Evolutionary conservation across 2,329 filamentous ascomycete genomes (phyloP).

Genomic region (Zelopaecilomyces penicillatus): DNA sequence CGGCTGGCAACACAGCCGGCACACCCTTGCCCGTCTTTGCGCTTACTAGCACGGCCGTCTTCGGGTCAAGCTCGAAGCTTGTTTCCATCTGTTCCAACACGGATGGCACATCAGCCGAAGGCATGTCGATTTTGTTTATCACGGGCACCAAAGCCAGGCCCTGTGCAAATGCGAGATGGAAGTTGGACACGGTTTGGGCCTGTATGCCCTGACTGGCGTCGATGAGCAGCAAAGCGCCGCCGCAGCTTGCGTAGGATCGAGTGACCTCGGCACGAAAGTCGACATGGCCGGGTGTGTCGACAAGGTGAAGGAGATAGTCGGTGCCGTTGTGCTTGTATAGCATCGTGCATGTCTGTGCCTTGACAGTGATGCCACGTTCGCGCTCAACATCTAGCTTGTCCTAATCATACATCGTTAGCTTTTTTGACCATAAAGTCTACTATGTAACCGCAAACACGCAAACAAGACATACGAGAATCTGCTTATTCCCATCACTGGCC

Average conservation of each 20-base stretch:
- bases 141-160: slow-evolving; percentile 81
- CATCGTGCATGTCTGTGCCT: slow-evolving; percentile 98
- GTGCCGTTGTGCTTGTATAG: slow-evolving; percentile 77
- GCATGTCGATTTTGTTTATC: slow-evolving; percentile 93
- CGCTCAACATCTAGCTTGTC: slow-evolving; percentile 96
- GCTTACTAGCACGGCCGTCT: slow-evolving; percentile 64
- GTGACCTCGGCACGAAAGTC: slow-evolving; percentile 97
- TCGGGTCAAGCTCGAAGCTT: slow-evolving; percentile 79
- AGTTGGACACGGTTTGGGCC: slow-evolving; percentile 97
- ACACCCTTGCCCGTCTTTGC: slow-evolving; percentile 94
- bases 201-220: slow-evolving; percentile 96
- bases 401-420: slow-evolving; percentile 15
- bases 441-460: too few species aligned
- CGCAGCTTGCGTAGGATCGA: slow-evolving; percentile 90
- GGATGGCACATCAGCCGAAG: slow-evolving; percentile 76
- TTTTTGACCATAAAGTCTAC: too few species aligned
- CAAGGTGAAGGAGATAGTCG: slow-evolving; percentile 89
- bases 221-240: slow-evolving; percentile 83
- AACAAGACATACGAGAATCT: slow-evolving; percentile 56
- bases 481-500: slow-evolving; percentile 73
- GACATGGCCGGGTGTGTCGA: slow-evolving; percentile 95
- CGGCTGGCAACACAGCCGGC: slow-evolving; percentile 68
- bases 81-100: slow-evolving; percentile 79
- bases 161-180: slow-evolving; percentile 93
- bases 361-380: slow-evolving; percentile 94